Base-by-base conservation (phyloP, 805 yeast genomes). In the Sugiyamaella marilandica region DNA sequence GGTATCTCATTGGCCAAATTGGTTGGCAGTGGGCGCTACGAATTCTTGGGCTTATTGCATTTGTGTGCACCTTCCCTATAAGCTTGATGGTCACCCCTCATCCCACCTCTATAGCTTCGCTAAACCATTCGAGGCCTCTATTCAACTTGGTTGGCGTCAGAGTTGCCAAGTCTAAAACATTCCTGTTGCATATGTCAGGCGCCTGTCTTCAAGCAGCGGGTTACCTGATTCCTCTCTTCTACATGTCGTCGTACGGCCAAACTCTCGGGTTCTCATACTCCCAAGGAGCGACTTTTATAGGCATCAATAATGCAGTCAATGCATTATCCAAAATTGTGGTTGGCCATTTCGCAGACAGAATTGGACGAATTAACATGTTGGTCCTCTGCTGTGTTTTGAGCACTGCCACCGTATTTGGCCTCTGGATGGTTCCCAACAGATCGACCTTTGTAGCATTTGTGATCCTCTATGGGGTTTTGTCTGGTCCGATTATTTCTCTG, bases 311-410 rank as follows among this genome's bases (percentile, higher is more conserved):
- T 37, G 59, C 54, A 2, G 58, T 55, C 14, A 57, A 55, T 55
- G 60, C 62, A n/a, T 29, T 50, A 4, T 52, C 56, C 2, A 68
- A 87, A 49, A 67, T 72, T 18, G 54, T 79, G 4, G 81, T 85
- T 0, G 85, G 84, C 3, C 63, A 69, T 41, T 55, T 74, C 5
- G 82, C 85, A 2, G 86, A 81, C 60, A 59, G 63, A 24, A 54
- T 73, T 32, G 89, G 89, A 1, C 70, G 76, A 29, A 78, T 77
- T 63, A 83, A 82, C 61, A 72, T 81, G 56, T 76, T 81, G 74
- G 65, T 73, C 2, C 33, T 71, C 1, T 74, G 80, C 73, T 63
- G 77, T 19, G 26, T 65, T 2, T 67, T 79, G 8, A 69, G 78
- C 19, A 67, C 75, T 1, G n/a, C 81, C 1, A 63, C 80, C 11